Evolutionary conservation across 2,329 filamentous ascomycete species (phyloP).

Genomic region (Capronia americana): DNA sequence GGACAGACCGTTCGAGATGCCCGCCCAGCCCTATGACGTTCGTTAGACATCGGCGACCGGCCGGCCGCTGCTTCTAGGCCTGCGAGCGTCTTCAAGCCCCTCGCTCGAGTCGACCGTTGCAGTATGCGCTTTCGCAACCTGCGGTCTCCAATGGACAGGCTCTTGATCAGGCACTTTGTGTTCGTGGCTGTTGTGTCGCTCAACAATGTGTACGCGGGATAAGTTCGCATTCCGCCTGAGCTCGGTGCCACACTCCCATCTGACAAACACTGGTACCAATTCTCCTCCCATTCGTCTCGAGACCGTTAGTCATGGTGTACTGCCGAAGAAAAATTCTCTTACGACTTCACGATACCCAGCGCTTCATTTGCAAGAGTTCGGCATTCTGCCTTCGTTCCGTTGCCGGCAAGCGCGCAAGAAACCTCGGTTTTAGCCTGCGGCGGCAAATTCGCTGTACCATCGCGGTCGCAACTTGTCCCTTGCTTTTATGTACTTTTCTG

Average conservation of each 20-base stretch:
- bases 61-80: neutral
- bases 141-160: neutral
- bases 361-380: neutral
- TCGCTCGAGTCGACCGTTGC: neutral
- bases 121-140: neutral
- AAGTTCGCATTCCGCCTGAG: neutral
- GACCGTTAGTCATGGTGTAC: neutral
- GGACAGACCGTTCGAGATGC: conserved; percentile 35
- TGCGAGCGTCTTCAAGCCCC: neutral
- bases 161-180: neutral
- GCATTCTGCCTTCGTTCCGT: neutral
- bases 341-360: conserved; percentile 1
- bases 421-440: neutral
- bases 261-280: neutral
- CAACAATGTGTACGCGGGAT: neutral
- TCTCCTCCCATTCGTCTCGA: neutral
- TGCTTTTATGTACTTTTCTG: neutral
- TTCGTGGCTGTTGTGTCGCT: neutral
- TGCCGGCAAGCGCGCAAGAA: neutral
- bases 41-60: conserved; percentile 6
- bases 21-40: conserved; percentile 30
- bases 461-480: neutral
- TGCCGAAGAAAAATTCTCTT: neutral
- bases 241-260: neutral
- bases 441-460: neutral